These are phyloP conservation scores for Ajuga reptans DNA, from an alignment of 305 asterid species.

Conservation along the genomic window DNA sequence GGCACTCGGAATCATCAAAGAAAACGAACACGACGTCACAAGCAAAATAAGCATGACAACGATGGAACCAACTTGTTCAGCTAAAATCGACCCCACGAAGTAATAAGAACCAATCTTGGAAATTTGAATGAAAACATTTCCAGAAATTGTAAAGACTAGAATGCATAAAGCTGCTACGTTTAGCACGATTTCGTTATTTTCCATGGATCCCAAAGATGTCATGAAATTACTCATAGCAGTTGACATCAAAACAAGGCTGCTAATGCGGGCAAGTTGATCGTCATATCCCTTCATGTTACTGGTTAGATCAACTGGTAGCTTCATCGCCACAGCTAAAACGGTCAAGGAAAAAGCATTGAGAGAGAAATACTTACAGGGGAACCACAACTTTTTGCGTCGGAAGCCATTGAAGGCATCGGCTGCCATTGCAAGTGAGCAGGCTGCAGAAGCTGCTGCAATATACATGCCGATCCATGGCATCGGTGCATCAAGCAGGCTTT, in stretches of 20 bases:
- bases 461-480: no score
- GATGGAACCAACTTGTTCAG: neutral
- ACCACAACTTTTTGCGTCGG: neutral
- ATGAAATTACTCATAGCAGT: constrained; percentile 4
- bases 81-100: neutral
- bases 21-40: constrained; percentile 1
- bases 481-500: no score
- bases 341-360: neutral
- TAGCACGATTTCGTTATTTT: neutral
- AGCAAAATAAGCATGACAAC: constrained; percentile 21
- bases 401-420: neutral
- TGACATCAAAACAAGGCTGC: neutral
- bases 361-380: neutral
- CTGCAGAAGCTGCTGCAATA: neutral
- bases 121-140: neutral
- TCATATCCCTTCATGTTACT: neutral
- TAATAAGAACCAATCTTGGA: neutral
- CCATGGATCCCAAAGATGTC: neutral
- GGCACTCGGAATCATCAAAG: constrained; percentile 18
- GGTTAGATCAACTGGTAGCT: neutral
- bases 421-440: neutral
- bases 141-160: neutral
- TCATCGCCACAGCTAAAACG: neutral
- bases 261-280: neutral
- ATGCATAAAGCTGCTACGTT: neutral